Conservation (phyloP, 768 basidiomycete genomes). For the Pisolithus marmoratus region DNA sequence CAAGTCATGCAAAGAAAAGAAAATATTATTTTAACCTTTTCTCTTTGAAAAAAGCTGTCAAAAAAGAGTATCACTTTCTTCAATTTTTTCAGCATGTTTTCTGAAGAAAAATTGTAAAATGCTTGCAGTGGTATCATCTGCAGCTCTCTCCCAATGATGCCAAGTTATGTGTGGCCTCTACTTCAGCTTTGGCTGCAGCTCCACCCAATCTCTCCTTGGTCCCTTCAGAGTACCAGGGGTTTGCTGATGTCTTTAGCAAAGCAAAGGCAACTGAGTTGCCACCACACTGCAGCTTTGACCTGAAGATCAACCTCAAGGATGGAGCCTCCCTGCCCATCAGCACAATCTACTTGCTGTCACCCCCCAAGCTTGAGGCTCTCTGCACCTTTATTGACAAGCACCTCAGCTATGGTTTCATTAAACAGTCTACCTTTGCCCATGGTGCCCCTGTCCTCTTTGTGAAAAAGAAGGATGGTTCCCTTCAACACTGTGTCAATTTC, state of each 20-base stretch:
- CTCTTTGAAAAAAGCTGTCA: too few relatives aligned
- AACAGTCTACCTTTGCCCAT: too few relatives aligned
- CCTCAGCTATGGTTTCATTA: too few relatives aligned
- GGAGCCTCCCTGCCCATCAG: not conserved
- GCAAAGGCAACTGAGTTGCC: not conserved
- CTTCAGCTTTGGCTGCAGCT: not conserved
- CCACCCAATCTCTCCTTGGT: not conserved
- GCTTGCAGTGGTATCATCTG: not conserved
- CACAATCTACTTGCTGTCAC: not conserved
- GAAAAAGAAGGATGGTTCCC: too few relatives aligned
- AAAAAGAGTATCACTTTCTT: too few relatives aligned
- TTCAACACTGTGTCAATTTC: too few relatives aligned
- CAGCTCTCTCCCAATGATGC: not conserved
- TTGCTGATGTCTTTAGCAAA: constrained; percentile 12
- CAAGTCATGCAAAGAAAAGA: too few relatives aligned
- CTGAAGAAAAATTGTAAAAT: too few relatives aligned
- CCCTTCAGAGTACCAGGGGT: constrained; percentile 11
- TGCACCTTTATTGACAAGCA: constrained; percentile 21
- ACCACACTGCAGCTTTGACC: not conserved
- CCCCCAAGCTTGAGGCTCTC: constrained; percentile 28
- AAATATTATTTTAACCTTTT: too few relatives aligned
- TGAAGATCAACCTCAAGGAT: not conserved
- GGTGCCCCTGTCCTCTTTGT: too few relatives aligned
- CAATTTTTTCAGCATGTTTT: too few relatives aligned
- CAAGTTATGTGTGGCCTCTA: not conserved